phyloP scores from a whole-genome alignment of 495 filamentous ascomycete genomes.

The Penicillium diatomitis region DNA sequence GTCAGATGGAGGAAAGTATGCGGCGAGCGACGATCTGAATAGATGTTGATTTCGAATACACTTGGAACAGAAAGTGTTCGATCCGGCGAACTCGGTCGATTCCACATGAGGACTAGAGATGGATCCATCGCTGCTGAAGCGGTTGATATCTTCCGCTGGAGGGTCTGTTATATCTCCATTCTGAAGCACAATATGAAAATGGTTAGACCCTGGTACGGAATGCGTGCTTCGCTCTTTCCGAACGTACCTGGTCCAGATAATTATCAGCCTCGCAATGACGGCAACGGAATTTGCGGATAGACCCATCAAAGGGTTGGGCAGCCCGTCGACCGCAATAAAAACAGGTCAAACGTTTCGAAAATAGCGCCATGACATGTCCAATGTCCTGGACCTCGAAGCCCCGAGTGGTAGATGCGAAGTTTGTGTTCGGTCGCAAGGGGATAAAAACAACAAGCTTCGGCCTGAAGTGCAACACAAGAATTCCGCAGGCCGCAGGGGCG shows the following conservation, averaged over 20 bases:
- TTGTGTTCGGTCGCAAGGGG: conserved; percentile 5
- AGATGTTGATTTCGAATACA: conserved; percentile 80
- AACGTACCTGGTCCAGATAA: conserved; percentile 58
- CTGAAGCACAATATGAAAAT: conserved; percentile 24
- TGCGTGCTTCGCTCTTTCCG: conserved; percentile 4
- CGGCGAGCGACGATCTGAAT: conserved; percentile 54
- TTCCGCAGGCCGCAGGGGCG: not conserved
- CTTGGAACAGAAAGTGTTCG: conserved; percentile 61
- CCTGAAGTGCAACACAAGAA: conserved; percentile 22
- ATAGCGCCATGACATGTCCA: conserved; percentile 38
- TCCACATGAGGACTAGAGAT: conserved; percentile 25
- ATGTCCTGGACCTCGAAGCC: not conserved
- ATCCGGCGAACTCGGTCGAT: conserved; percentile 26
- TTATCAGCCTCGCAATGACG: conserved; percentile 70
- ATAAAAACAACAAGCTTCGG: not conserved
- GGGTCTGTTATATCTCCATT: conserved; percentile 82
- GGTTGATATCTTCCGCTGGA: conserved; percentile 47
- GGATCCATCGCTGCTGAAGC: conserved; percentile 15
- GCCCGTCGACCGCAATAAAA: conserved; percentile 68
- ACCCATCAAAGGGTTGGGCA: conserved; percentile 40
- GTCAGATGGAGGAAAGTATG: conserved; percentile 60
- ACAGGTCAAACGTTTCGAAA: conserved; percentile 50
- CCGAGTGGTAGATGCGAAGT: not conserved
- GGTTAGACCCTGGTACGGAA: not conserved
- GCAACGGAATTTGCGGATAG: conserved; percentile 56